Base-by-base conservation (phyloP, 441 rosid species). In the Omphalea diandra region DNA sequence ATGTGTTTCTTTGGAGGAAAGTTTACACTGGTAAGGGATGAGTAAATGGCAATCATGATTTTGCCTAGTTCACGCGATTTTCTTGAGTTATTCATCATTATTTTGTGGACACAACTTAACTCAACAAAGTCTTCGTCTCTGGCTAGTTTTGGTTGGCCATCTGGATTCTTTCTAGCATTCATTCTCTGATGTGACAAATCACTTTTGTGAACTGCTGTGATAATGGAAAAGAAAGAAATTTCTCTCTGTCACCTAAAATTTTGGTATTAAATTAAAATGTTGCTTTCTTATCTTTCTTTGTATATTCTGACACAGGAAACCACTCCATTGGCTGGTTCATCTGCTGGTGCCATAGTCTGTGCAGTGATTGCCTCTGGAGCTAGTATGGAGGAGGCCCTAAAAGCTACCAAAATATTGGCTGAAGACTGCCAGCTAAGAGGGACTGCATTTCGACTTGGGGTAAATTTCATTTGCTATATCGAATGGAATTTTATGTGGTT, bases 401-500 rank as follows among this genome's bases (percentile, higher is more conserved):
- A 72, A 50, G 91, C 86, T 71, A 90, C 97, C 58, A 92, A 94
- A 81, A 35, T 65, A 66, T 81, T 94, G 65, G 97, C 96, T 60
- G 85, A 86, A 57, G 82, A 94, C 76, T 92, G 96, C 76, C 86
- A 97, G 44, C 82, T 75, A 41, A 92, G 76, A 66, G 99, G 99
- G 72, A 94, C 97, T 74, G 96, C 97, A 55, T 94, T 94, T 72
- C 90, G 98, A 70, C 96, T 94, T 41, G 98, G 99, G 91, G 99
- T 94, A 83, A 73, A 81, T 64, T 50, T 68, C 33, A 44, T n/a
- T 54, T 54, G 43, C 40, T 65, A 18, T 63, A n/a, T 15, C 40
- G 0, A 31, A 17, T 5, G 12, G 61, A 5, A 4, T 3, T 46
- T 15, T 27, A 40, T 53, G 44, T 67, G 4, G 64, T 47, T 41